phyloP scores from a whole-genome alignment of 768 basidiomycete species.

The Podaxis mareebaensis region DNA sequence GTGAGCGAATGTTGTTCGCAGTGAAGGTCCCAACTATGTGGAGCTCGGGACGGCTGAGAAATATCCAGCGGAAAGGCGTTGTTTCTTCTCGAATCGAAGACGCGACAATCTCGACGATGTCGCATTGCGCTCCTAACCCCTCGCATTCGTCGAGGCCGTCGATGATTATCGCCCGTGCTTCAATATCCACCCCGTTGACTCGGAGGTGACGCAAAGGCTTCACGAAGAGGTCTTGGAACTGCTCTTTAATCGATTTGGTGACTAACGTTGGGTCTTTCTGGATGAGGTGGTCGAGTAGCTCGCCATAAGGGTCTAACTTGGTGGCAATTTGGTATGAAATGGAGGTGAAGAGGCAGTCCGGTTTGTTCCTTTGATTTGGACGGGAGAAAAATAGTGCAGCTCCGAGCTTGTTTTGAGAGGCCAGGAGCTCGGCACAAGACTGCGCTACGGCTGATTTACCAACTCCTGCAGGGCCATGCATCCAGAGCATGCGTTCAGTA shows the following conservation, averaged over 20 bases:
- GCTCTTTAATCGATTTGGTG: not conserved
- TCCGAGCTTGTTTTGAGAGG: not conserved
- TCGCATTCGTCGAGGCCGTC: slow-evolving; percentile 18
- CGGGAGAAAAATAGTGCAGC: slow-evolving; percentile 15
- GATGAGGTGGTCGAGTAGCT: not conserved
- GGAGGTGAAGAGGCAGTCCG: not conserved
- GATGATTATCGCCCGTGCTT: slow-evolving; percentile 4
- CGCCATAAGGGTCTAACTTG: not conserved
- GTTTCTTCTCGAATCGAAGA: not conserved
- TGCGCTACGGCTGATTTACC: slow-evolving; percentile 12
- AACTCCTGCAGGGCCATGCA: not conserved
- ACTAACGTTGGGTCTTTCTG: not conserved
- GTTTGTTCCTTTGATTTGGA: not conserved
- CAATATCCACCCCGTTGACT: not conserved
- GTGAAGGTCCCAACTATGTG: slow-evolving; percentile 10
- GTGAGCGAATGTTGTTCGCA: not conserved
- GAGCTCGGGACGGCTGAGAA: not conserved
- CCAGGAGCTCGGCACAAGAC: not conserved
- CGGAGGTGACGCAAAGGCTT: not conserved
- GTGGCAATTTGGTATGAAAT: slow-evolving; percentile 2
- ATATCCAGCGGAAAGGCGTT: not conserved
- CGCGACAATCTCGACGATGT: not conserved
- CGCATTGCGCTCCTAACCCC: not conserved
- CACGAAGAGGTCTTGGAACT: slow-evolving; percentile 5
- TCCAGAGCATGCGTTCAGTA: not conserved